Percentiles rank a stretch among this genome's conserved stretches.
phyloP scores from a whole-genome alignment of 371 early-diverging fungal genomes.

The Circinella umbellata region DNA sequence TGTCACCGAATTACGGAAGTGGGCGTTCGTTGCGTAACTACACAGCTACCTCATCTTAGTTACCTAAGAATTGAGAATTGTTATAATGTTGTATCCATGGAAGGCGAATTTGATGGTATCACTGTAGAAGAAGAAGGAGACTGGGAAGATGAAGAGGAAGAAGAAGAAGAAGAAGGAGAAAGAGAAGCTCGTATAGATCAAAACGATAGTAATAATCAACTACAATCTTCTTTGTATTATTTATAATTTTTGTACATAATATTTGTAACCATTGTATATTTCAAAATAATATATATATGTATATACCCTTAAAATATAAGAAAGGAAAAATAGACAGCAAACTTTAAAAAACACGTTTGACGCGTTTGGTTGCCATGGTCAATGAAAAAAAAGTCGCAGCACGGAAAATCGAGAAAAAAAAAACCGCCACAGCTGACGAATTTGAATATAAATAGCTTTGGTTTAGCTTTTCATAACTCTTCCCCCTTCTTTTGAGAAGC shows the following conservation, averaged over 20 bases:
- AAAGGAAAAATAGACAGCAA: too few relatives aligned
- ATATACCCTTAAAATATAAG: too few relatives aligned
- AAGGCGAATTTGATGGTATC: not conserved
- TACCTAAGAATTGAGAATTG: not conserved
- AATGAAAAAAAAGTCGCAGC: not conserved
- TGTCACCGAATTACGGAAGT: not conserved
- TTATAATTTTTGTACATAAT: too few relatives aligned
- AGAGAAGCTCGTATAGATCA: too few relatives aligned
- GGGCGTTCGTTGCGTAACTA: not conserved
- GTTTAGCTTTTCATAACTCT: not conserved
- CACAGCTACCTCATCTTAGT: not conserved
- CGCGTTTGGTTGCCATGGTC: too few relatives aligned
- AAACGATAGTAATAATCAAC: too few relatives aligned
- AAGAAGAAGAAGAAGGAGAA: not conserved
- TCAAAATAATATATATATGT: too few relatives aligned
- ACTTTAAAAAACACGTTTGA: too few relatives aligned
- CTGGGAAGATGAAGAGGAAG: not conserved
- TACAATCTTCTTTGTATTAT: too few relatives aligned
- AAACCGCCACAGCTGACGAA: not conserved
- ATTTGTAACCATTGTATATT: too few relatives aligned
- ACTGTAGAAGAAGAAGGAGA: not conserved
- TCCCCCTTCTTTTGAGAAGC: not conserved
- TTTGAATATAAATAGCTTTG: not conserved
- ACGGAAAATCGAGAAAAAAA: not conserved
- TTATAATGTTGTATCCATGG: not conserved